phyloP scores from a whole-genome alignment of 2,329 filamentous ascomycete genomes.

The Leptographium flavum region DNA sequence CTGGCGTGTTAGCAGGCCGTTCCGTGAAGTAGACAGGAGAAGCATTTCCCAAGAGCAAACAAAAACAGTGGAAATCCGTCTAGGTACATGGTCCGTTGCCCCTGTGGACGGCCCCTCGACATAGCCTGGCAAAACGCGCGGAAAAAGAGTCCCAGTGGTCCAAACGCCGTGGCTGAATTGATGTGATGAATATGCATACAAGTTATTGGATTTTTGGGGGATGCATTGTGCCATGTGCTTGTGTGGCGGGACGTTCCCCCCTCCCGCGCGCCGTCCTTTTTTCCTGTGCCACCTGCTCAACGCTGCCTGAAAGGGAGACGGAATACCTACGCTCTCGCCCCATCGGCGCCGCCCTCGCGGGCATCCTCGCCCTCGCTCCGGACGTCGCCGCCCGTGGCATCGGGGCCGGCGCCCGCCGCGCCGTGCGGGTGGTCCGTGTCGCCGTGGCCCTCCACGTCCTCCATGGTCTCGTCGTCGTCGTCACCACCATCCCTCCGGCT shows the following conservation, averaged over 20 bases:
- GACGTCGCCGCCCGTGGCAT: slow-evolving; percentile 80
- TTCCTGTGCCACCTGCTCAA: neutral
- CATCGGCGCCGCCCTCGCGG: slow-evolving; percentile 87
- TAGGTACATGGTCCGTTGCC: neutral
- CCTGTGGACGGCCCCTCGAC: too few relatives aligned
- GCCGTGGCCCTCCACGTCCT: slow-evolving; percentile 56
- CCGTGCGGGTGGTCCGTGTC: slow-evolving; percentile 44
- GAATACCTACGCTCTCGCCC: slow-evolving; percentile 96
- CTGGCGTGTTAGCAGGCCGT: too few relatives aligned
- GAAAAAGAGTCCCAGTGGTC: too few relatives aligned
- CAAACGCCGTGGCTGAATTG: neutral
- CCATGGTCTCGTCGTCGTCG: slow-evolving; percentile 65
- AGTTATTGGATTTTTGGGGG: slow-evolving; percentile 1
- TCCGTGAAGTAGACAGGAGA: too few relatives aligned
- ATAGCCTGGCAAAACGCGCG: too few relatives aligned
- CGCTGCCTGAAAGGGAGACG: slow-evolving; percentile 13
- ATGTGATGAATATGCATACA: slow-evolving; percentile 4
- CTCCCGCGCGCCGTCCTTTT: too few relatives aligned
- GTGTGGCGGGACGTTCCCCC: too few relatives aligned
- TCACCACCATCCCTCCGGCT: slow-evolving; percentile 35
- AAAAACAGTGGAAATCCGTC: neutral
- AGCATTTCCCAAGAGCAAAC: neutral
- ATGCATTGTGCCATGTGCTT: too few relatives aligned
- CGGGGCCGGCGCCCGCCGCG: slow-evolving; percentile 70
- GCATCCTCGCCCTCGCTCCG: slow-evolving; percentile 79